Conservation (phyloP, 768 basidiomycete species). For the Cyathus striatus region DNA sequence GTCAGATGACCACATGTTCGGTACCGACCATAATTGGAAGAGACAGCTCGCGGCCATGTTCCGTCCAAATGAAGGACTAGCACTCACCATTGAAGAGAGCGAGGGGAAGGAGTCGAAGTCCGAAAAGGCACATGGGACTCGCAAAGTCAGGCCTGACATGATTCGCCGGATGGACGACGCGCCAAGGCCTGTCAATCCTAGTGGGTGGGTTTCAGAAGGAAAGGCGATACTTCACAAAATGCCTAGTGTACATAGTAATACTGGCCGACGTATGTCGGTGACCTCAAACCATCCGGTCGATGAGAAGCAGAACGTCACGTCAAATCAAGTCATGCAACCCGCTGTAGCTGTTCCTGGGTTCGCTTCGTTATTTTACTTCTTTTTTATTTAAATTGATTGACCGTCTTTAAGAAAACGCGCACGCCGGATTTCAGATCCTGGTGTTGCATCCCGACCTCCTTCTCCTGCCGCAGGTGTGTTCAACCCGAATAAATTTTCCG, state of each 20-base stretch:
- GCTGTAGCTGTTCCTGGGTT: no score
- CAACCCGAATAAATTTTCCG: background rate
- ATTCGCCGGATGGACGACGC: slow-evolving; percentile 68
- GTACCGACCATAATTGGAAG: slow-evolving; percentile 11
- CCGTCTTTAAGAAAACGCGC: slow-evolving; percentile 10
- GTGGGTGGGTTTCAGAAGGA: slow-evolving; percentile 63
- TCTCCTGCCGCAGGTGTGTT: slow-evolving; percentile 27
- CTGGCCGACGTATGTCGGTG: no score
- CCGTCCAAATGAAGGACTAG: slow-evolving; percentile 12
- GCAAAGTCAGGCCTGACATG: slow-evolving; percentile 63
- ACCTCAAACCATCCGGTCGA: no score
- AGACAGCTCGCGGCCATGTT: no score
- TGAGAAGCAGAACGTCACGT: no score
- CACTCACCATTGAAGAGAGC: slow-evolving; percentile 5
- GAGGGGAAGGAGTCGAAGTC: slow-evolving; percentile 2
- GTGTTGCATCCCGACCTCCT: slow-evolving; percentile 23
- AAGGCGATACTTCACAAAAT: slow-evolving; percentile 12
- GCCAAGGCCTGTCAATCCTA: slow-evolving; percentile 69
- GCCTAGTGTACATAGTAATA: no score
- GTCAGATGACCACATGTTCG: no score
- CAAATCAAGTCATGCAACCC: no score
- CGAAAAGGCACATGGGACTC: slow-evolving; percentile 18
- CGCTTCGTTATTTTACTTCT: no score
- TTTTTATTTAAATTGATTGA: no score
- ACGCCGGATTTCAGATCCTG: slow-evolving; percentile 34